A percentile compares a stretch with the other conserved stretches of the same genome.
Conservation (phyloP, 2,329 filamentous ascomycete genomes). For the Hypoxylon sp. region DNA sequence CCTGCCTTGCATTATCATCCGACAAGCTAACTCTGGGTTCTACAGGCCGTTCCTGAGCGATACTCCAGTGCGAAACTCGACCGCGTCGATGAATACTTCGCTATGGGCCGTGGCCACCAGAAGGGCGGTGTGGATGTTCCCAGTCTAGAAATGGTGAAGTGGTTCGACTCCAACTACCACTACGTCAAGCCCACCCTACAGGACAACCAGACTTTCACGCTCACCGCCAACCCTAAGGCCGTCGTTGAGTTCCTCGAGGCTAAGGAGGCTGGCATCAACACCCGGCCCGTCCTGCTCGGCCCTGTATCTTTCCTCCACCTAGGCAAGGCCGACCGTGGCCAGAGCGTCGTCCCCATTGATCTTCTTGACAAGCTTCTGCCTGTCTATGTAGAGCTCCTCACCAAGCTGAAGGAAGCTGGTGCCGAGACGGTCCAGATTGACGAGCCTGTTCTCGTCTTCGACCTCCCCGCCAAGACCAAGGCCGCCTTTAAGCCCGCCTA, state of each 20-base stretch:
- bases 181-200: slow-evolving; percentile 99
- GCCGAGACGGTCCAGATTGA: slow-evolving; percentile 98
- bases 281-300: slow-evolving; percentile 93
- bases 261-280: slow-evolving; percentile 94
- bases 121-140: slow-evolving; percentile 94
- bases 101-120: slow-evolving; percentile 99
- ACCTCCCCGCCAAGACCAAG: slow-evolving; percentile 91
- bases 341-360: slow-evolving; percentile 92
- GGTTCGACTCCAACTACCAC: slow-evolving; percentile 99
- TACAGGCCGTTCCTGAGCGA: slow-evolving; percentile 86
- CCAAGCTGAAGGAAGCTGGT: slow-evolving; percentile 94
- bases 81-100: slow-evolving; percentile 96
- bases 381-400: slow-evolving; percentile 92
- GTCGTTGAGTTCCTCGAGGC: slow-evolving; percentile 95
- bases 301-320: slow-evolving; percentile 98
- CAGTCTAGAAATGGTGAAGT: slow-evolving; percentile 99
- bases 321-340: slow-evolving; percentile 96
- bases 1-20: neutral
- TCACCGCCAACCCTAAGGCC: slow-evolving; percentile 89
- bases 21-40: slow-evolving; percentile 38
- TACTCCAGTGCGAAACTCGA: slow-evolving; percentile 92
- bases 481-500: slow-evolving; percentile 98
- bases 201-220: slow-evolving; percentile 96
- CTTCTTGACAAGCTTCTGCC: slow-evolving; percentile 94
- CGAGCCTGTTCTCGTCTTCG: slow-evolving; percentile 96